These are phyloP conservation scores for Sordaria brevicollis DNA, from an alignment of 495 filamentous ascomycete species.

Conservation along the genomic window DNA sequence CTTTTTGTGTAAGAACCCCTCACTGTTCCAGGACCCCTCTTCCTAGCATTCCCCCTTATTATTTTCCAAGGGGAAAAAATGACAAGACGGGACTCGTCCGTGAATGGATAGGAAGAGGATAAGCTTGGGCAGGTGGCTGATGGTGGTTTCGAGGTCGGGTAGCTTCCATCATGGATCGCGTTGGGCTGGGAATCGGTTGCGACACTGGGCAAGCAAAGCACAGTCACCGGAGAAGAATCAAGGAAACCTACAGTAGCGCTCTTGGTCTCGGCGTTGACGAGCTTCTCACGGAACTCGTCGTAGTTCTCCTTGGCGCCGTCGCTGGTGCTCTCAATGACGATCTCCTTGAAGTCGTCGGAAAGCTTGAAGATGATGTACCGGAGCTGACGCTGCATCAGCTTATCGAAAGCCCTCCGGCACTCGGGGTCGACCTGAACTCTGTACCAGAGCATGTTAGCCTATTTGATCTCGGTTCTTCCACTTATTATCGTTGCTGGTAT, in stretches of 20 bases:
- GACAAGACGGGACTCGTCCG: not conserved
- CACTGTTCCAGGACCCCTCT: not conserved
- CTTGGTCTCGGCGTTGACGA: conserved; percentile 50
- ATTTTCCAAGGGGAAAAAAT: not conserved
- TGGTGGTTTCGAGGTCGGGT: not conserved
- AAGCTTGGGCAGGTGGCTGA: not conserved
- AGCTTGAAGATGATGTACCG: conserved; percentile 99
- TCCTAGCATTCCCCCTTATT: not conserved
- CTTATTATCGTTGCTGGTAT: not conserved
- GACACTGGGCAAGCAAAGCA: not conserved
- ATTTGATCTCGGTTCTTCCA: not conserved
- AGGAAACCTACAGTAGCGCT: conserved; percentile 26
- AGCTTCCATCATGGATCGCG: not conserved
- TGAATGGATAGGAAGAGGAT: not conserved
- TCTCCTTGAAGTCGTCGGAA: conserved; percentile 80
- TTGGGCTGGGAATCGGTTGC: not conserved
- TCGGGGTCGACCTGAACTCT: conserved; percentile 74
- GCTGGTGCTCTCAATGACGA: conserved; percentile 67
- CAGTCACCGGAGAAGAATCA: not conserved
- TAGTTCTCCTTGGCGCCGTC: conserved; percentile 43
- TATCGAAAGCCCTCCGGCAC: conserved; percentile 75
- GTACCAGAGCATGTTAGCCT: conserved; percentile 17
- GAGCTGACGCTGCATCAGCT: conserved; percentile 77
- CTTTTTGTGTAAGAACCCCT: not conserved
- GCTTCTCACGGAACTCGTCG: conserved; percentile 71